Percentiles rank a stretch among this genome's conserved stretches.
Evolutionary conservation across 352 stramenopile species (phyloP).

Genomic region (Phytopythium oedochilum): DNA sequence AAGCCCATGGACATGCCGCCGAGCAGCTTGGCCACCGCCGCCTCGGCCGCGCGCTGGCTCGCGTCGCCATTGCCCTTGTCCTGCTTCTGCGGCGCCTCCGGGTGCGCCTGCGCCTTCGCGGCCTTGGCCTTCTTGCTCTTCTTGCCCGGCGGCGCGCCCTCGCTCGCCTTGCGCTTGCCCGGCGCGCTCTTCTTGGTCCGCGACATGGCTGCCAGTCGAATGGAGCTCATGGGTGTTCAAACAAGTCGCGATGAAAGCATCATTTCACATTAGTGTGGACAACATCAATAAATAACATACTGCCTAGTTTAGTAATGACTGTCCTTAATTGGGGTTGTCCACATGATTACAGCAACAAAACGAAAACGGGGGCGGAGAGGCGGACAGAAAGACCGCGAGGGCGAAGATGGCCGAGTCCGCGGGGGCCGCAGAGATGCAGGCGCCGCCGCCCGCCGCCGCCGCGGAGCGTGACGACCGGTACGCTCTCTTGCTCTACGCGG

Average conservation of each 20-base stretch:
- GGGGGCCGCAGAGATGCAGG: neutral
- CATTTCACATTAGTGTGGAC: neutral
- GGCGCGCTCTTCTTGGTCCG: constrained; percentile 40
- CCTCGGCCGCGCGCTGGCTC: constrained; percentile 18
- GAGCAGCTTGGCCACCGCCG: constrained; percentile 42
- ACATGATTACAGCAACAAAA: neutral
- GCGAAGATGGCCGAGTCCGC: constrained; percentile 1
- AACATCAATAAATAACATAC: too few relatives aligned
- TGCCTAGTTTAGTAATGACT: too few relatives aligned
- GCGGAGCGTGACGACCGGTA: neutral
- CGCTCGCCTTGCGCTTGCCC: constrained; percentile 30
- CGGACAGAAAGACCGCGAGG: neutral
- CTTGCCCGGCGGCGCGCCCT: constrained; percentile 7
- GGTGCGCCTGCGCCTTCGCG: constrained; percentile 17
- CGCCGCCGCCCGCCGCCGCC: neutral
- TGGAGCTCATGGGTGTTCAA: too few relatives aligned
- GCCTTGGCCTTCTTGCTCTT: constrained; percentile 32
- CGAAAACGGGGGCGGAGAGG: neutral
- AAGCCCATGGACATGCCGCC: constrained; percentile 52
- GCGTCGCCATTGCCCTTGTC: constrained; percentile 10
- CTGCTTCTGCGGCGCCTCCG: constrained; percentile 8
- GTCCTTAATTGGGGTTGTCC: too few relatives aligned
- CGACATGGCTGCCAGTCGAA: constrained; percentile 20
- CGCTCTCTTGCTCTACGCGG: too few relatives aligned
- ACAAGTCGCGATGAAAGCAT: neutral